Evolutionary conservation across 768 basidiomycete species (phyloP).

Genomic region (Boletus sp.): DNA sequence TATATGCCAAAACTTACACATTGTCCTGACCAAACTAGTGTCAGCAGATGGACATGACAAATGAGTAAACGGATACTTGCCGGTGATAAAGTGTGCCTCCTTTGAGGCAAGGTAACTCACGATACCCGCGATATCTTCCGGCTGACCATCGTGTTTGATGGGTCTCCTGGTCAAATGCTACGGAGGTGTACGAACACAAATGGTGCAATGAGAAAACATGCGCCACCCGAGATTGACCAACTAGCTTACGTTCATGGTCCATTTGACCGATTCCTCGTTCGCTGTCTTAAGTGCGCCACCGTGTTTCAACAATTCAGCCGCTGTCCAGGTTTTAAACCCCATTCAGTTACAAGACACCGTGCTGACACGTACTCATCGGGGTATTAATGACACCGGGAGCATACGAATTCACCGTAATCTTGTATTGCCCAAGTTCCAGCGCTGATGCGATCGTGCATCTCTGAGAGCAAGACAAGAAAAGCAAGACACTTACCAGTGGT

Average conservation of each 20-base stretch:
- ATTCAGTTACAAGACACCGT: neutral
- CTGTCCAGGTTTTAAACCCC: neutral
- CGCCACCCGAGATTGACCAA: no score
- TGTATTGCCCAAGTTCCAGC: neutral
- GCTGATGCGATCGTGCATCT: neutral
- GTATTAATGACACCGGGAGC: neutral
- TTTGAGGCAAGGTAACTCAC: constrained; percentile 39
- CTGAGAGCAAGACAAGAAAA: neutral
- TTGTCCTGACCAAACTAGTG: constrained; percentile 16
- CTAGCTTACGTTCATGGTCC: neutral
- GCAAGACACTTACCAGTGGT: neutral
- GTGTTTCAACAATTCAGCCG: neutral
- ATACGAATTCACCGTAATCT: neutral
- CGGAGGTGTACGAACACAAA: neutral
- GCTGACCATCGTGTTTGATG: constrained; percentile 20
- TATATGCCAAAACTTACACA: constrained; percentile 14
- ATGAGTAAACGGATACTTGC: constrained; percentile 11
- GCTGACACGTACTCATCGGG: neutral
- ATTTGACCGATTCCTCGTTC: neutral
- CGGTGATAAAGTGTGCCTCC: constrained; percentile 39
- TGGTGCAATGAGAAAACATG: neutral
- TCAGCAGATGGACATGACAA: neutral
- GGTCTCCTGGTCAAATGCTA: neutral
- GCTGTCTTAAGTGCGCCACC: neutral
- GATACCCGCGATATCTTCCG: constrained; percentile 35